A percentile compares a stretch with the other conserved stretches of the same genome.
Conservation (phyloP, 2,329 filamentous ascomycete species). For the Calonectria ilicicola region DNA sequence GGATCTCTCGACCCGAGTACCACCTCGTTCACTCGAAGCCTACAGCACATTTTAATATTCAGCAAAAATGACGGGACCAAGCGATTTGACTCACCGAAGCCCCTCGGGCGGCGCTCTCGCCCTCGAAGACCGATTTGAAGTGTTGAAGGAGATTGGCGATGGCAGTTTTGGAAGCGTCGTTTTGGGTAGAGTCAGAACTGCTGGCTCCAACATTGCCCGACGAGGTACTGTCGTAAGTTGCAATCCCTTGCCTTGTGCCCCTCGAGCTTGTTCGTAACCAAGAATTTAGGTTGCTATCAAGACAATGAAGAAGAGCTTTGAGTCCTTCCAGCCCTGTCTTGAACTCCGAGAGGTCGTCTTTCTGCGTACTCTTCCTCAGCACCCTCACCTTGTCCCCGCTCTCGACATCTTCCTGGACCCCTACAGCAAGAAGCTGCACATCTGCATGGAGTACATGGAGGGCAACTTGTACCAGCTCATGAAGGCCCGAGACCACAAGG, state of each 20-base stretch:
- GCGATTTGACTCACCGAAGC: slow-evolving; percentile 78
- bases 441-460: slow-evolving; percentile 99
- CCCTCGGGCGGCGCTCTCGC: slow-evolving; percentile 70
- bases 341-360: slow-evolving; percentile 98
- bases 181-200: slow-evolving; percentile 89
- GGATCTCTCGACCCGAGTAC: slow-evolving; percentile 31
- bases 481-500: slow-evolving; percentile 98
- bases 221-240: slow-evolving; percentile 89
- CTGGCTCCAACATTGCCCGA: slow-evolving; percentile 88
- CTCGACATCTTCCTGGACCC: slow-evolving; percentile 98
- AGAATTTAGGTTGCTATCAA: slow-evolving; percentile 89
- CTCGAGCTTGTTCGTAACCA: slow-evolving; percentile 32
- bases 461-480: slow-evolving; percentile 98
- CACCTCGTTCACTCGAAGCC: slow-evolving; percentile 30
- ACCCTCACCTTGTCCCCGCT: slow-evolving; percentile 94
- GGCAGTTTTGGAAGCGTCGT: slow-evolving; percentile 98
- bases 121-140: slow-evolving; percentile 94
- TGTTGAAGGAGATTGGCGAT: slow-evolving; percentile 98
- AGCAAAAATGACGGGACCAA: slow-evolving; percentile 78
- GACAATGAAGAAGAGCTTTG: slow-evolving; percentile 99
- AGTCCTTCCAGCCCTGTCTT: slow-evolving; percentile 89
- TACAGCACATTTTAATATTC: slow-evolving; percentile 30
- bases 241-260: slow-evolving; percentile 19
- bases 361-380: slow-evolving; percentile 85
- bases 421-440: slow-evolving; percentile 95